A percentile compares a stretch with the other conserved stretches of the same genome.
Conservation (phyloP, 2,329 filamentous ascomycete genomes). For the Xylaria sp. region DNA sequence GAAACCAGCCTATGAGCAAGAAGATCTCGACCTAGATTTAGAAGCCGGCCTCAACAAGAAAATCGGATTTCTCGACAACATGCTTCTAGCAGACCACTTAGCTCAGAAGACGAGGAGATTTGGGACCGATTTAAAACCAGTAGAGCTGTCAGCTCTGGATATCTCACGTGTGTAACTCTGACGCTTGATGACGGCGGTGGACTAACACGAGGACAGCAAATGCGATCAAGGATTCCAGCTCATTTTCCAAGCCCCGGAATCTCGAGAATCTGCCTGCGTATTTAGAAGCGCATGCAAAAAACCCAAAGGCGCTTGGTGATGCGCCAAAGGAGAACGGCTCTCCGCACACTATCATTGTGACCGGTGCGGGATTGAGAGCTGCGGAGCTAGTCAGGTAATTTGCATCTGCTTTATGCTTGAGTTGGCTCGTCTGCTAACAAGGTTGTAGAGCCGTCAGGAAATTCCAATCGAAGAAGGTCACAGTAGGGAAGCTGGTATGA, state of each 20-base stretch:
- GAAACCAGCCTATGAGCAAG: constrained; percentile 57
- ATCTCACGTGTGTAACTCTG: constrained; percentile 67
- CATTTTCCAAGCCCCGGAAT: constrained; percentile 69
- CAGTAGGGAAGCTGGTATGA: constrained; percentile 77
- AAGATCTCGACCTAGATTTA: constrained; percentile 65
- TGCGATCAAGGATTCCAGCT: constrained; percentile 79
- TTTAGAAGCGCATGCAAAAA: constrained; percentile 68
- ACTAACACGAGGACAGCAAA: constrained; percentile 56
- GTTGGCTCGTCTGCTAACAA: background rate
- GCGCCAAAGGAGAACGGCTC: constrained; percentile 72
- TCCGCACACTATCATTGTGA: constrained; percentile 88
- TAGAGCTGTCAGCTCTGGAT: constrained; percentile 84
- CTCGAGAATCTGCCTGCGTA: constrained; percentile 79
- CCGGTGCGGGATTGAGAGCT: constrained; percentile 81
- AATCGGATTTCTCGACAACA: constrained; percentile 81
- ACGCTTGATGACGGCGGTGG: background rate
- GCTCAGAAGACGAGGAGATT: constrained; percentile 79
- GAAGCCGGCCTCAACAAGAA: constrained; percentile 79
- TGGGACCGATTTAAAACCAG: constrained; percentile 77
- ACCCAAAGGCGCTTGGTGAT: constrained; percentile 64
- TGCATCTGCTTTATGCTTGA: background rate
- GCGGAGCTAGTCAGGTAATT: constrained; percentile 79
- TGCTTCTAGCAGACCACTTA: constrained; percentile 83
- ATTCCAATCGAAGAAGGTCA: constrained; percentile 78
- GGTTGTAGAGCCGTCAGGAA: constrained; percentile 68